Evolutionary conservation across 148 eudicot genomes (phyloP).

Genomic region (Rhododendron griersonianum): DNA sequence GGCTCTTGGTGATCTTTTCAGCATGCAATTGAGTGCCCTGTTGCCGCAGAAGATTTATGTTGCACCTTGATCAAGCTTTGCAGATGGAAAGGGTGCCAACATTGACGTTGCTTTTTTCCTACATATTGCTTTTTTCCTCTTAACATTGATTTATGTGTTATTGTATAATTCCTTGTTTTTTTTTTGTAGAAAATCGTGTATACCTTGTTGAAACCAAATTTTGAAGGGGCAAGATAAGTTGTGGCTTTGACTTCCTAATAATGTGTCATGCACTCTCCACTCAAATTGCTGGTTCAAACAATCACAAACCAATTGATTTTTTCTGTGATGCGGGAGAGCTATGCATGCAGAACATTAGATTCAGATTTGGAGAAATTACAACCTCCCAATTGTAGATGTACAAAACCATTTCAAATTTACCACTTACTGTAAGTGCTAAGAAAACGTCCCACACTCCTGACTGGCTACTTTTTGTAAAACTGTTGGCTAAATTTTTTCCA

Average conservation of each 20-base stretch:
- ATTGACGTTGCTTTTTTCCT: background rate
- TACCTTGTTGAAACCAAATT: conserved; percentile 3
- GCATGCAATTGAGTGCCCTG: conserved; percentile 55
- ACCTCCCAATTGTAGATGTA: background rate
- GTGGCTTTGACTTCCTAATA: background rate
- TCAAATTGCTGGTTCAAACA: background rate
- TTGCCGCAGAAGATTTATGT: conserved; percentile 37
- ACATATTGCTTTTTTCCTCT: background rate
- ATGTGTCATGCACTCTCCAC: background rate
- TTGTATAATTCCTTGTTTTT: background rate
- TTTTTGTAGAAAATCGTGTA: background rate
- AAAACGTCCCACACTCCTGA: background rate
- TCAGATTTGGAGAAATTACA: background rate
- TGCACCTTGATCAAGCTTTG: conserved; percentile 3
- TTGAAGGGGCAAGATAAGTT: background rate
- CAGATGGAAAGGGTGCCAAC: background rate
- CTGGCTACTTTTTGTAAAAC: background rate
- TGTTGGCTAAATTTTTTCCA: background rate
- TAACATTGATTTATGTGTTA: background rate
- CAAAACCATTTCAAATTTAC: background rate
- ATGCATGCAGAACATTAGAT: background rate
- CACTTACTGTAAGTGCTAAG: background rate
- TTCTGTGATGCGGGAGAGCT: background rate
- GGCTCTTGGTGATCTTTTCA: conserved; percentile 82
- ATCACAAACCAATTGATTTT: background rate